Evolutionary conservation across 1,284 basidiomycete species (phyloP), one percentile per base, ranked within the genome.

Genomic region (Volvariella surrecta): DNA sequence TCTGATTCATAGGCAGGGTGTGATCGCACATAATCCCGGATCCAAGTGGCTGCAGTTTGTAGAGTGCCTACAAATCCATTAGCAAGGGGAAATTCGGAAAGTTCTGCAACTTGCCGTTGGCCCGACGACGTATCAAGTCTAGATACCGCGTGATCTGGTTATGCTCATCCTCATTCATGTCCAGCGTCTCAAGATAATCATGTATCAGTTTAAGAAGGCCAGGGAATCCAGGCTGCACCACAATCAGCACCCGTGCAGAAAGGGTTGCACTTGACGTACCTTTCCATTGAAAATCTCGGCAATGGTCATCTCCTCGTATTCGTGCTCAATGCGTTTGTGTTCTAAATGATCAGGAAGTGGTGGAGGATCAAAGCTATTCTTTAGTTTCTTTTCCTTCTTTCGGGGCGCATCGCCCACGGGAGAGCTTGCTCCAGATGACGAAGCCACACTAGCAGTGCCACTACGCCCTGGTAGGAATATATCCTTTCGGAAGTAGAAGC

Each of bases 261-360:
- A 22, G 17, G n/a, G 6, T 37, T 18, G 39, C 28, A 48, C 16
- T 31, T 28, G 20, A 40, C 51, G 41, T 39, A 84, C 87, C 74
- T 87, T 89, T 15, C 96, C 96, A 56, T 89, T 91, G 65, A 99
- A 88, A 38, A 99, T 88, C 66, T 99, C 92, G 52, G 91, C 71
- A 59, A 98, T 74, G 0, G 87, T 80, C 82, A 95, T 94, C 59
- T 95, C 90, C 50, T 82, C 88, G 51, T 91, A 92, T 60, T 98
- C 92, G 3, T 90, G 76, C 47, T 87, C 76, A n/a, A 89, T 63
- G 8, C 74, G 69, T 34, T 49, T 61, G 17, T 66, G 57, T 7
- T 30, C 21, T 16, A 52, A 45, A 39, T 69, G 57, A 28, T 71
- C 64, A 0, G 79, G 81, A 10, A 64, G 62, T 20, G 79, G 74